Percentiles rank a stretch among this genome's conserved stretches.
phyloP scores from a whole-genome alignment of 1,284 basidiomycete species.

The Gomphus sp. region DNA sequence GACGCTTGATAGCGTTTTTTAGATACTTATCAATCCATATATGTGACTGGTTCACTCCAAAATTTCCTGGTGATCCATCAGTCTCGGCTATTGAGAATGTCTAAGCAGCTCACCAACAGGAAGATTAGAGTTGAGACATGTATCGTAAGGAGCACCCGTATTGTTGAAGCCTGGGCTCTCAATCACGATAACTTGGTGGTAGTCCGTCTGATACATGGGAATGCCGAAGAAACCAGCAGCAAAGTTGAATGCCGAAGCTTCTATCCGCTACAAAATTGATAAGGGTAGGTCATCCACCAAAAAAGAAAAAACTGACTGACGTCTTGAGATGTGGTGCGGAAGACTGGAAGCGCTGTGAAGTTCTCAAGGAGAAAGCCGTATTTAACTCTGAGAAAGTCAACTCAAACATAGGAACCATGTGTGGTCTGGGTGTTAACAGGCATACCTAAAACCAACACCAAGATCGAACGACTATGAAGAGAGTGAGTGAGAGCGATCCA shows the following conservation, averaged over 20 bases:
- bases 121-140: conserved; percentile 28
- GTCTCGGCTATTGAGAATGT: neutral
- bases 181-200: conserved; percentile 73
- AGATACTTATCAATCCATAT: conserved; percentile 70
- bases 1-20: conserved; percentile 48
- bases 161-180: conserved; percentile 71
- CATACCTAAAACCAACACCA: neutral
- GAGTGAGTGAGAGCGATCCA: neutral
- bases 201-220: conserved; percentile 65
- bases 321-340: conserved; percentile 44
- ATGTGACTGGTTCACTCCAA: conserved; percentile 34
- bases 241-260: conserved; percentile 75
- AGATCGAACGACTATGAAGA: neutral
- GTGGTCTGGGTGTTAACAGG: neutral
- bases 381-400: conserved; percentile 39
- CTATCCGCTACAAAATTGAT: conserved; percentile 35
- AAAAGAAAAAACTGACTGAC: conserved; percentile 27
- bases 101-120: neutral
- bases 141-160: conserved; percentile 67
- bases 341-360: conserved; percentile 43
- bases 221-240: conserved; percentile 84
- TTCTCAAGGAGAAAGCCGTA: conserved; percentile 70
- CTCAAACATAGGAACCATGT: neutral
- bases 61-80: conserved; percentile 46
- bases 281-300: neutral